Base-by-base conservation (phyloP, 768 basidiomycete genomes). In the Podaxis mareebaensis region DNA sequence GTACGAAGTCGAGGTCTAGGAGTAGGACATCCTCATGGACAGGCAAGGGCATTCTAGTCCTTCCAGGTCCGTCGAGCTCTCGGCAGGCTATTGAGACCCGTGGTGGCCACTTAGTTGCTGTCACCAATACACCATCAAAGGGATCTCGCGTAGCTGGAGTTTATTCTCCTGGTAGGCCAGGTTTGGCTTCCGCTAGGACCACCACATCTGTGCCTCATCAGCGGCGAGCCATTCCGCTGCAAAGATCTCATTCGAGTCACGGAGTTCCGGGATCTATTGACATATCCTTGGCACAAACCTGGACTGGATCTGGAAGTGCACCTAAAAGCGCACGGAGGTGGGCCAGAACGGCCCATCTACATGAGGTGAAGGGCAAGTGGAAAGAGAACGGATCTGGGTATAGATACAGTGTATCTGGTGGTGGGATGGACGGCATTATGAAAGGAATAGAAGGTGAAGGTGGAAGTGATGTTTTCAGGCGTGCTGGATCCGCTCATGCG, bases 331-430 rank as follows among this genome's bases (percentile, higher is more conserved):
- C 83, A 17, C 83, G 81, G 65, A 80, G 79, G 40, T 87, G 86
- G 82, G 89, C 88, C 22, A 77, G 86, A 40, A 87, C 78, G 0
- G 85, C 90, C 3, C 90, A 91, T 76, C 67, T 91, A 52, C 90
- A 91, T 39, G 61, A 63, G 36, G 61, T 63, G 36, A 63, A 57
- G 38, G 46, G 11, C 4, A 63, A 57, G 54, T 20, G 46, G 48
- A 40, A 26, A 22, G 53, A 38, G 20, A 12, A 51, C n/a, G 49
- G 22, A 13, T 33, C 44, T 30, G 20, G 26, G 15, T 30, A 28
- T 30, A 13, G 26, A 17, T 30, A 48, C 4, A 6, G 26, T 22
- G 49, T n/a, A 36, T 26, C 36, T 38, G 17, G n/a, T 3, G 6
- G 3, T 30, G 30, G 20, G 44, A 20, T 49, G 10, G n/a, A 5